Evolutionary conservation across 2,329 filamentous ascomycete species (phyloP).

Genomic region (Rhynchosporium secalis): DNA sequence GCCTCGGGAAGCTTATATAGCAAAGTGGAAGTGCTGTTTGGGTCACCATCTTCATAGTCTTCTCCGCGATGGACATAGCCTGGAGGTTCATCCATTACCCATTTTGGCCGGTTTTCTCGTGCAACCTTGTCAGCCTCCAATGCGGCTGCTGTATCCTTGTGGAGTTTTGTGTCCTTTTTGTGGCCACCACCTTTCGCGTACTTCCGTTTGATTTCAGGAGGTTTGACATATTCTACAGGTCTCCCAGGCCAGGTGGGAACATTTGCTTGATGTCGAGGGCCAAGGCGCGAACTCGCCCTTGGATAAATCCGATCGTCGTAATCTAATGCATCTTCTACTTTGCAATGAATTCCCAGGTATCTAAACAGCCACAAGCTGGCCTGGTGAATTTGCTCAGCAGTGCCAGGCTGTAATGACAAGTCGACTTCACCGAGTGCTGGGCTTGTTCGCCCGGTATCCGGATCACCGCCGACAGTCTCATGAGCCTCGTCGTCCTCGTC

Average conservation of each 20-base stretch:
- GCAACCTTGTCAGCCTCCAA: conserved; percentile 79
- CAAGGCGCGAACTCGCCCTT: conserved; percentile 87
- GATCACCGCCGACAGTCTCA: conserved; percentile 49
- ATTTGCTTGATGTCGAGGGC: conserved; percentile 86
- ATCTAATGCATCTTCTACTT: conserved; percentile 91
- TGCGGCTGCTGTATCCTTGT: conserved; percentile 77
- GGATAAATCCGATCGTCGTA: conserved; percentile 98
- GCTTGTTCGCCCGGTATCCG: conserved; percentile 62
- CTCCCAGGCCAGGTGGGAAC: conserved; percentile 83
- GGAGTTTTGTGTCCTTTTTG: conserved; percentile 74
- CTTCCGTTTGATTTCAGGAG: conserved; percentile 80
- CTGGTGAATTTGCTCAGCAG: conserved; percentile 85
- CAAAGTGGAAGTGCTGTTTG: conserved; percentile 71
- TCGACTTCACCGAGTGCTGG: conserved; percentile 60
- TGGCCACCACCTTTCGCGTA: conserved; percentile 60
- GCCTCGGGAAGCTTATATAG: conserved; percentile 74
- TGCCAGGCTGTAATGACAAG: conserved; percentile 57
- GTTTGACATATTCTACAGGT: conserved; percentile 87
- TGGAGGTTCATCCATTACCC: conserved; percentile 86
- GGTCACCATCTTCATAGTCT: conserved; percentile 69
- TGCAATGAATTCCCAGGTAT: conserved; percentile 93
- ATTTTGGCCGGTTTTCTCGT: conserved; percentile 82
- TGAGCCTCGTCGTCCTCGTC: conserved; percentile 74
- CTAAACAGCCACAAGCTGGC: conserved; percentile 95
- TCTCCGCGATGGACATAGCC: conserved; percentile 86